These are phyloP conservation scores for Sclerotinia borealis DNA, from an alignment of 2,329 filamentous ascomycete species.

Conservation along the genomic window DNA sequence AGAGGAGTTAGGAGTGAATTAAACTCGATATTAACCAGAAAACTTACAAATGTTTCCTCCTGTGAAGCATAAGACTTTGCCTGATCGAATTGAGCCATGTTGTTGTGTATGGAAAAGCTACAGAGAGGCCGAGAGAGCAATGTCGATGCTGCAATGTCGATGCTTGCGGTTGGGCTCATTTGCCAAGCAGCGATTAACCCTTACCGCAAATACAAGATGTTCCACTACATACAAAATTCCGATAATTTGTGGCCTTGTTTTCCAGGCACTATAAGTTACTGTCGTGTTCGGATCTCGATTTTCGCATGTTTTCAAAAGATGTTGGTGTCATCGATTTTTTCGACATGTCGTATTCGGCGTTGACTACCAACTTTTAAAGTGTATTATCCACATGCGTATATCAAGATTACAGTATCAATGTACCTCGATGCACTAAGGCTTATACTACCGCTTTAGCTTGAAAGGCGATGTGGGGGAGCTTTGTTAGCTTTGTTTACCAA, in stretches of 20 bases:
- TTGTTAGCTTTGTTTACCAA: conserved; percentile 4
- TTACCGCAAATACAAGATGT: not conserved
- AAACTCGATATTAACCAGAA: not conserved
- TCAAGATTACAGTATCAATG: not conserved
- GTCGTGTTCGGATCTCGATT: not conserved
- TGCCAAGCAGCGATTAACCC: not conserved
- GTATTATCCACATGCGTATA: not conserved
- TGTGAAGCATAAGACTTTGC: conserved; percentile 24
- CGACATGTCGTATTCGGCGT: conserved; percentile 1
- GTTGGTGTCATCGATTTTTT: not conserved
- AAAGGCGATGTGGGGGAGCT: not conserved
- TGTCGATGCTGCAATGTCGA: too few species aligned
- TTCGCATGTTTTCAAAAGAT: not conserved
- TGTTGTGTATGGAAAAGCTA: not conserved
- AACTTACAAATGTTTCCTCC: conserved; percentile 24
- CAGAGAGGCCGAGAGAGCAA: too few species aligned
- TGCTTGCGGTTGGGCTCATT: not conserved
- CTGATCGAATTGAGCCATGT: conserved; percentile 23
- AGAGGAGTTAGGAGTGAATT: not conserved
- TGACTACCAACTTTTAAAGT: too few species aligned
- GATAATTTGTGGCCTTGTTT: not conserved
- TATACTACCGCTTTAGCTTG: not conserved
- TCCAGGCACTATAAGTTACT: not conserved
- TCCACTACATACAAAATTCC: not conserved
- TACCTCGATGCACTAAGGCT: not conserved